These are phyloP conservation scores for Spongospora subterranea DNA, from an alignment of 208 protist genomes.

Conservation along the genomic window DNA sequence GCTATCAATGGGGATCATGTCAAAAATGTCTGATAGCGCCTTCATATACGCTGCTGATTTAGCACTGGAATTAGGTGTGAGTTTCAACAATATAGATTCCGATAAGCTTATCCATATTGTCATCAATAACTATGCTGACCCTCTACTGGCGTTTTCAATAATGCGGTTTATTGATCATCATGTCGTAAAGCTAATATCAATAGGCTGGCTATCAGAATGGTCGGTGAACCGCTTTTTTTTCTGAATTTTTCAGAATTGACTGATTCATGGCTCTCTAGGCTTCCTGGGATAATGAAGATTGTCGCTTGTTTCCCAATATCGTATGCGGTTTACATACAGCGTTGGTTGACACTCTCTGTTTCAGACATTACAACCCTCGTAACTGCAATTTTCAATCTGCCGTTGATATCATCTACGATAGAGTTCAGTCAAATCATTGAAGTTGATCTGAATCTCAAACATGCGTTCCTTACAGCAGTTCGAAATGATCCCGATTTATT, in stretches of 20 bases:
- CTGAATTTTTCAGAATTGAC: neutral
- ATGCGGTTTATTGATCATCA: conserved; percentile 2
- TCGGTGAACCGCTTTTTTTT: neutral
- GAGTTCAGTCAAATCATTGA: conserved; percentile 33
- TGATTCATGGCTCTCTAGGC: neutral
- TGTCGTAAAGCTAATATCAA: neutral
- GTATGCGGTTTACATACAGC: neutral
- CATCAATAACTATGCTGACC: neutral
- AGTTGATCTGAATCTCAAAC: neutral
- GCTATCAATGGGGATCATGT: too few species aligned
- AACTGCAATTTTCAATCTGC: neutral
- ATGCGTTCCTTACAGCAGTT: neutral
- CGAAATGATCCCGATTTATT: neutral
- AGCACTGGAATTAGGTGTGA: neutral
- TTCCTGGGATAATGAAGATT: neutral
- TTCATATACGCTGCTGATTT: neutral
- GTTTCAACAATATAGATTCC: neutral
- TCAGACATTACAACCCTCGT: neutral
- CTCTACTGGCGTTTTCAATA: neutral
- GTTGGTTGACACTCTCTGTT: neutral
- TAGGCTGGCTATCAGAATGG: neutral
- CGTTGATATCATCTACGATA: neutral
- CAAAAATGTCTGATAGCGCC: neutral
- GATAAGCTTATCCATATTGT: neutral
- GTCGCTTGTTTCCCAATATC: neutral